A percentile compares a stretch with the other conserved stretches of the same genome.
These are phyloP conservation scores for Lentinula raphanica DNA, from an alignment of 768 basidiomycete genomes.

Conservation along the genomic window DNA sequence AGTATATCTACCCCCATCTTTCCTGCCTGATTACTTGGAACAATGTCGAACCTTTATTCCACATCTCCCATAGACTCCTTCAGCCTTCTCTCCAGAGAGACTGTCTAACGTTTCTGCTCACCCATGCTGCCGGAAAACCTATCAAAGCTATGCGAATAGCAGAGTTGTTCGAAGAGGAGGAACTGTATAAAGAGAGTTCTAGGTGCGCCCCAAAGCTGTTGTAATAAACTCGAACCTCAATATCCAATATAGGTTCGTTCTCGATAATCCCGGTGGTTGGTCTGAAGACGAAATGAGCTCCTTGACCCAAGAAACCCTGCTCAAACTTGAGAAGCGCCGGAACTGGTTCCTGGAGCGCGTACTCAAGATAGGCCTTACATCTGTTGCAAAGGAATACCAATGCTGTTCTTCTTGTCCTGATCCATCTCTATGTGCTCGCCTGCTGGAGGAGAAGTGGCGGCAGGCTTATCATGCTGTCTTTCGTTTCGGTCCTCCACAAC, in stretches of 20 bases:
- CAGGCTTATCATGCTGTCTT: slow-evolving; percentile 85
- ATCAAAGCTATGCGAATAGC: slow-evolving; percentile 92
- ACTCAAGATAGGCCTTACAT: slow-evolving; percentile 81
- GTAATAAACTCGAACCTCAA: not conserved
- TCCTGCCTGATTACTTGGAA: slow-evolving; percentile 95
- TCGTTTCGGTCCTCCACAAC: slow-evolving; percentile 85
- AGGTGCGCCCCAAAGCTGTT: slow-evolving; percentile 41
- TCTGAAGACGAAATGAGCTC: slow-evolving; percentile 75
- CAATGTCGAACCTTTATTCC: slow-evolving; percentile 88
- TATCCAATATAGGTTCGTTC: slow-evolving; percentile 57
- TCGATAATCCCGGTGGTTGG: slow-evolving; percentile 90
- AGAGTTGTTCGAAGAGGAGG: slow-evolving; percentile 85
- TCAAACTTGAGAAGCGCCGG: slow-evolving; percentile 87
- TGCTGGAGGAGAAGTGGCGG: slow-evolving; percentile 90
- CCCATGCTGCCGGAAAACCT: slow-evolving; percentile 87
- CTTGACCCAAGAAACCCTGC: slow-evolving; percentile 72
- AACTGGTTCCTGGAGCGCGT: slow-evolving; percentile 96
- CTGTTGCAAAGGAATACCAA: slow-evolving; percentile 91
- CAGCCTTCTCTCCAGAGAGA: slow-evolving; percentile 76
- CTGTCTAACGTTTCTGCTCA: slow-evolving; percentile 83
- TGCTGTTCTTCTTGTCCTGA: slow-evolving; percentile 88
- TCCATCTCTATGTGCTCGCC: slow-evolving; percentile 65
- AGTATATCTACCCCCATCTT: slow-evolving; percentile 88
- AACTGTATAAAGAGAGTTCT: slow-evolving; percentile 69
- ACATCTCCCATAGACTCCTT: slow-evolving; percentile 85